These are phyloP conservation scores for Platanthera guangdongensis DNA, from an alignment of 106 monocot species.

Conservation along the genomic window DNA sequence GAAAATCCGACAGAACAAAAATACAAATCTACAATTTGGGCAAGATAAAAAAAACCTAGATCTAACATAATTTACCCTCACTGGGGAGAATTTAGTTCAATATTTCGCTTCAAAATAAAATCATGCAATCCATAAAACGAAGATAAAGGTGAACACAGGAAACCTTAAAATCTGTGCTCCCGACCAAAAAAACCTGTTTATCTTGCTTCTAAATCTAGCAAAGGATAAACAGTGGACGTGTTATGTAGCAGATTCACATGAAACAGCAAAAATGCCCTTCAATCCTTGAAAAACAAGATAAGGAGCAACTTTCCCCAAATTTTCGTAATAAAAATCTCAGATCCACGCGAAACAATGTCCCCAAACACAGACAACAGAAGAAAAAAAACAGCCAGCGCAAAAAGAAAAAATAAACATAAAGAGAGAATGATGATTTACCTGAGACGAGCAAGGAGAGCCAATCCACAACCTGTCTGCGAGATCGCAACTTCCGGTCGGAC, in stretches of 20 bases:
- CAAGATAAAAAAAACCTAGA: not conserved
- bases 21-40: not conserved
- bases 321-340: not conserved
- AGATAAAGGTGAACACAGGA: not conserved
- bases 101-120: not conserved
- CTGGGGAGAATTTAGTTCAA: not conserved
- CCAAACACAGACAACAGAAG: not conserved
- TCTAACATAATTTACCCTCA: not conserved
- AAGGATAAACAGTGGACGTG: not conserved
- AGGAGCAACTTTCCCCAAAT: not conserved
- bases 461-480: conserved; percentile 81
- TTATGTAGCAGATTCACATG: not conserved
- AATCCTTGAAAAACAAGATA: not conserved
- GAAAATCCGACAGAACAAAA: not conserved
- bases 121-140: not conserved
- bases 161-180: not conserved
- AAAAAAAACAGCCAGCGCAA: not conserved
- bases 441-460: conserved; percentile 71
- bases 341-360: not conserved
- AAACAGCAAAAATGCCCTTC: not conserved
- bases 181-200: not conserved
- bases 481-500: conserved; percentile 41
- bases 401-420: not conserved
- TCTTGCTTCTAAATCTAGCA: not conserved
- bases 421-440: conserved; percentile 27